phyloP scores from a whole-genome alignment of 306 rosid species.

The Luffa aegyptiaca region DNA sequence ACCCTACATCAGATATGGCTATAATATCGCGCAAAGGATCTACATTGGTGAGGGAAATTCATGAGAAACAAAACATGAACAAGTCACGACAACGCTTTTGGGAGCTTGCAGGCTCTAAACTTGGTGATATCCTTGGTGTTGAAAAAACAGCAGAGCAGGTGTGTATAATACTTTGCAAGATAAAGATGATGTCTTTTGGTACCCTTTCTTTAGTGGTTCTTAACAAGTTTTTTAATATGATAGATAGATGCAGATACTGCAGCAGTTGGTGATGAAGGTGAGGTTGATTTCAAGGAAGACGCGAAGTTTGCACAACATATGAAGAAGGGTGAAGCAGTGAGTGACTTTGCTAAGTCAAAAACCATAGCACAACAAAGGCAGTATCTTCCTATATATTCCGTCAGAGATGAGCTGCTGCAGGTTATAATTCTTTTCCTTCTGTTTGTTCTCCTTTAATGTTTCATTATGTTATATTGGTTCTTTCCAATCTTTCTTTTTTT shows the following conservation, averaged over 20 bases:
- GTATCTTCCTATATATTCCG: constrained; percentile 90
- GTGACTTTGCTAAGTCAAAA: constrained; percentile 92
- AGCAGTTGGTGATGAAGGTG: constrained; percentile 82
- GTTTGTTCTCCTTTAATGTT: neutral
- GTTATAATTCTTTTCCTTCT: constrained; percentile 24
- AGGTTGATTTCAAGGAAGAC: constrained; percentile 92
- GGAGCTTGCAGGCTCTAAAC: constrained; percentile 99
- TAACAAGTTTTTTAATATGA: constrained; percentile 9
- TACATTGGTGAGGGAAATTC: constrained; percentile 72
- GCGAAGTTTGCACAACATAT: constrained; percentile 95
- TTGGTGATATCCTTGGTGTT: constrained; percentile 92
- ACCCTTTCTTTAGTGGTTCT: constrained; percentile 8
- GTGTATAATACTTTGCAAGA: constrained; percentile 19
- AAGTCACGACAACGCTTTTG: constrained; percentile 98
- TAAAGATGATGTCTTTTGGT: constrained; percentile 17
- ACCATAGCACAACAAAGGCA: constrained; percentile 81
- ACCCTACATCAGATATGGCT: constrained; percentile 98
- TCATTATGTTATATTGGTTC: neutral
- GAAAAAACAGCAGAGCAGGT: constrained; percentile 96
- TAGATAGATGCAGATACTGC: constrained; percentile 98
- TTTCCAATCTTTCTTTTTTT: neutral
- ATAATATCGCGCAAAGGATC: constrained; percentile 97
- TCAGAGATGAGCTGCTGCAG: constrained; percentile 89
- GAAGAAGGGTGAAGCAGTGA: constrained; percentile 90
- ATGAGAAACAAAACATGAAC: constrained; percentile 79